phyloP scores from a whole-genome alignment of 1,284 basidiomycete genomes.

The Phylloporus gajari region DNA sequence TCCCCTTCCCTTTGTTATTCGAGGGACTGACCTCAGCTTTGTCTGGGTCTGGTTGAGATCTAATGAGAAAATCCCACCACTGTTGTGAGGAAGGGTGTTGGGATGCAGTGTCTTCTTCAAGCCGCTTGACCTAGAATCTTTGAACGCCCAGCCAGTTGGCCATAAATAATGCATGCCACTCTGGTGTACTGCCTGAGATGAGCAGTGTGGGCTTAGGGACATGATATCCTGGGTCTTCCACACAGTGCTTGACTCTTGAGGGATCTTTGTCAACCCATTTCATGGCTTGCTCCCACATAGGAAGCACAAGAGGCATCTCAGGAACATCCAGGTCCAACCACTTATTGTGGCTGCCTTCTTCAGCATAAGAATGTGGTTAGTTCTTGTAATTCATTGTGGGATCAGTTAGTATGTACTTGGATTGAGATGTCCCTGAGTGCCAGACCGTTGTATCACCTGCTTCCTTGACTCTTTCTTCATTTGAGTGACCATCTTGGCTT shows the following conservation, averaged over 20 bases:
- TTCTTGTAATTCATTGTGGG: too few relatives aligned
- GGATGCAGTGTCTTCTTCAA: neutral
- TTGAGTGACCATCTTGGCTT: neutral
- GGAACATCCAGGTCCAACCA: slow-evolving; percentile 2
- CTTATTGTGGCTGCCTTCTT: slow-evolving; percentile 9
- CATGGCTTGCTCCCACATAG: slow-evolving; percentile 4
- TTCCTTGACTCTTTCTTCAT: neutral
- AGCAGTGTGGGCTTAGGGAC: slow-evolving; percentile 17
- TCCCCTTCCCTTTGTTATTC: neutral
- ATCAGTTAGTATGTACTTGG: neutral
- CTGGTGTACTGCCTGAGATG: neutral
- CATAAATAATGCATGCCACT: neutral
- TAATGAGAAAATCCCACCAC: neutral
- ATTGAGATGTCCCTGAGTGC: neutral
- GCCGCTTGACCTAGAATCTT: neutral
- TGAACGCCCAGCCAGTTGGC: slow-evolving; percentile 15
- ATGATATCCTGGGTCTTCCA: slow-evolving; percentile 8
- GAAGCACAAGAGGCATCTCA: slow-evolving; percentile 1
- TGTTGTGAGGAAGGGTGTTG: neutral
- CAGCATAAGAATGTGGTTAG: neutral
- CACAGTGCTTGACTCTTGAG: neutral
- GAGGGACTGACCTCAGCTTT: neutral
- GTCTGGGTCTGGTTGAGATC: neutral
- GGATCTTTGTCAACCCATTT: slow-evolving; percentile 1
- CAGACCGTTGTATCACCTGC: neutral